Evolutionary conservation across 1,284 basidiomycete genomes (phyloP).

Genomic region (Trametes versicolor): DNA sequence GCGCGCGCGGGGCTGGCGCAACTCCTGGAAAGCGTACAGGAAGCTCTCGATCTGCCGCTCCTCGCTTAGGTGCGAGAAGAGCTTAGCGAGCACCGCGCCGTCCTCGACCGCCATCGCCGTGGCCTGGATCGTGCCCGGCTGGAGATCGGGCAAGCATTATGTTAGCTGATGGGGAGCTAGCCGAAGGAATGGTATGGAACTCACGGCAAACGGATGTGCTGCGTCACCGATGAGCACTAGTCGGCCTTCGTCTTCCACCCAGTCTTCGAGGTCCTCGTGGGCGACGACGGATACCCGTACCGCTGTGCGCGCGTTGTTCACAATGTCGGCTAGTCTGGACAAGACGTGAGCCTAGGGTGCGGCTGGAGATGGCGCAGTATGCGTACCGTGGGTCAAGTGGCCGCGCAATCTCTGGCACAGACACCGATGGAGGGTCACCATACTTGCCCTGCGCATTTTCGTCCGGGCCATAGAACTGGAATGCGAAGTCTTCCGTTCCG

Average conservation of each 20-base stretch:
- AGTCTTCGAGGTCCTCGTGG: conserved; percentile 41
- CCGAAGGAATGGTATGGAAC: conserved; percentile 35
- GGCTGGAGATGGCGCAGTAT: background rate
- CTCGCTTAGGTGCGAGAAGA: conserved; percentile 62
- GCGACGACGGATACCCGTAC: conserved; percentile 28
- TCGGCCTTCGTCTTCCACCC: conserved; percentile 41
- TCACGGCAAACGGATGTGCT: conserved; percentile 62
- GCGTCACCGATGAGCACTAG: conserved; percentile 49
- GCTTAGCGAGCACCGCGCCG: conserved; percentile 62
- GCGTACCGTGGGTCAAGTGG: conserved; percentile 51
- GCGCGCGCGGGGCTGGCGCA: conserved; percentile 44
- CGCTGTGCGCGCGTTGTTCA: conserved; percentile 30
- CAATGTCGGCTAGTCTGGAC: conserved; percentile 53
- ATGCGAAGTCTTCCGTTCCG: conserved; percentile 27
- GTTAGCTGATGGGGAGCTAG: conserved; percentile 5
- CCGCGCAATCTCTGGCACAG: conserved; percentile 11
- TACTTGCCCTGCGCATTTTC: conserved; percentile 28
- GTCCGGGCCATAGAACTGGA: conserved; percentile 33
- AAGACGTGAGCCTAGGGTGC: background rate
- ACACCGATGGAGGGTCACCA: conserved; percentile 26
- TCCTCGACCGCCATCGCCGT: conserved; percentile 58
- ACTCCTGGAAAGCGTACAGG: conserved; percentile 62
- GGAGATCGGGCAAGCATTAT: conserved; percentile 42
- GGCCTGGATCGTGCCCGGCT: conserved; percentile 46
- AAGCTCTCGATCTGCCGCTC: conserved; percentile 62